A percentile compares a stretch with the other conserved stretches of the same genome.
These are phyloP conservation scores for Haematococcus sp. DNA, from an alignment of 139 green algal species.

Conservation along the genomic window DNA sequence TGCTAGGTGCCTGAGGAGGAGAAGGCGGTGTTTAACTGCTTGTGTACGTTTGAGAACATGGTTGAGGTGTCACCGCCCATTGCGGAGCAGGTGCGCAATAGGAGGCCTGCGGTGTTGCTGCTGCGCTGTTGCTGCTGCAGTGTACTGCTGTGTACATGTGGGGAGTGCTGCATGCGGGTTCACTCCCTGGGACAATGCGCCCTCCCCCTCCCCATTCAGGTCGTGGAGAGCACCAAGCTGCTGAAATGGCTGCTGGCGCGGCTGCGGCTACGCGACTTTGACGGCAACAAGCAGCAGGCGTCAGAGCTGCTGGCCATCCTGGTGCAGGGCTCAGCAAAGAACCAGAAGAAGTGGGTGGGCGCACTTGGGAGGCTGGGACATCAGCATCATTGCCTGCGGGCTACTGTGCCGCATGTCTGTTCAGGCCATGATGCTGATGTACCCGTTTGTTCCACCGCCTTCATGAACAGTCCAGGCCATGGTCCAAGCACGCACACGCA, in stretches of 20 bases:
- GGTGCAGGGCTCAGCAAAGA: conserved; percentile 56
- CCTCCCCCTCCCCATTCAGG: no score
- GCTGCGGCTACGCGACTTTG: conserved; percentile 63
- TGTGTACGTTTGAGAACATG: conserved; percentile 88
- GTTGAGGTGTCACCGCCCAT: conserved; percentile 62
- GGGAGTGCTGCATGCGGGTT: no score
- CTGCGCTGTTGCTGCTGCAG: no score
- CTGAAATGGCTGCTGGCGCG: conserved; percentile 87
- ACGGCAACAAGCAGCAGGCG: conserved; percentile 51
- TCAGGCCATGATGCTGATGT: no score
- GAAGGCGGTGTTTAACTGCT: conserved; percentile 66
- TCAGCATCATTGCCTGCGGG: no score
- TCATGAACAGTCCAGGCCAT: no score
- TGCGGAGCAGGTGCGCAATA: conserved; percentile 11
- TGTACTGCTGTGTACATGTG: not conserved
- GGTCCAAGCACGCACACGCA: no score
- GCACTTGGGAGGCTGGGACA: no score
- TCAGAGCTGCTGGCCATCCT: conserved; percentile 89
- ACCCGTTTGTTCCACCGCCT: no score
- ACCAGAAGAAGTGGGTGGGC: conserved; percentile 9
- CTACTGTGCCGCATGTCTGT: no score
- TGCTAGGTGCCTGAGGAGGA: conserved; percentile 74
- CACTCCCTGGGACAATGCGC: no score
- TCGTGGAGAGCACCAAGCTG: conserved; percentile 54
- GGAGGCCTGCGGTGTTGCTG: no score